Evolutionary conservation across 768 basidiomycete species (phyloP).

Genomic region (Mrakia blollopis): DNA sequence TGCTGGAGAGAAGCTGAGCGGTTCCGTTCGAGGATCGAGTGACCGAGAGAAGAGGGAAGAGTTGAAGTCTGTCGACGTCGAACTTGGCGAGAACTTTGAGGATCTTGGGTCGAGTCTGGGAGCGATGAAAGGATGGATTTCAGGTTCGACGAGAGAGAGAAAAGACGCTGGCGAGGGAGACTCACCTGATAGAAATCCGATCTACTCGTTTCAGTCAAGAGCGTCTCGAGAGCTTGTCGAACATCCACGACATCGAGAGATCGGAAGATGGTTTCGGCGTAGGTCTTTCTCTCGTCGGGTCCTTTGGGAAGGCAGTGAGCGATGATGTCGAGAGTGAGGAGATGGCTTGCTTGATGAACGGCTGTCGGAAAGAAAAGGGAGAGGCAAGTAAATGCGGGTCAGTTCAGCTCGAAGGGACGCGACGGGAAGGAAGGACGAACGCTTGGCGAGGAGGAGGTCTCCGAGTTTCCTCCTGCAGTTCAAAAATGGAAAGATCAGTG

Average conservation of each 20-base stretch:
- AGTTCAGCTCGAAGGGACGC: neutral
- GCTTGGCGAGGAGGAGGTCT: neutral
- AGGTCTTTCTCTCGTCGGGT: neutral
- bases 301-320: neutral
- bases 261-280: neutral
- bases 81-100: neutral
- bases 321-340: neutral
- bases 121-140: too few relatives aligned
- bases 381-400: neutral
- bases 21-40: neutral
- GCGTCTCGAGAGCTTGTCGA: neutral
- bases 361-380: neutral
- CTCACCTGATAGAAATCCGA: neutral
- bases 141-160: too few relatives aligned
- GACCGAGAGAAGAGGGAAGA: neutral
- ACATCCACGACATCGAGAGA: neutral
- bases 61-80: neutral
- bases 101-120: neutral
- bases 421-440: neutral
- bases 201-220: neutral
- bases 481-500: neutral
- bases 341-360: neutral
- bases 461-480: neutral
- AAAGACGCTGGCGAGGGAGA: too few relatives aligned
- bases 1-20: neutral